Evolutionary conservation across 2,329 filamentous ascomycete species (phyloP), one percentile per base, ranked within the genome.

Genomic region (Beauveria caledonica): DNA sequence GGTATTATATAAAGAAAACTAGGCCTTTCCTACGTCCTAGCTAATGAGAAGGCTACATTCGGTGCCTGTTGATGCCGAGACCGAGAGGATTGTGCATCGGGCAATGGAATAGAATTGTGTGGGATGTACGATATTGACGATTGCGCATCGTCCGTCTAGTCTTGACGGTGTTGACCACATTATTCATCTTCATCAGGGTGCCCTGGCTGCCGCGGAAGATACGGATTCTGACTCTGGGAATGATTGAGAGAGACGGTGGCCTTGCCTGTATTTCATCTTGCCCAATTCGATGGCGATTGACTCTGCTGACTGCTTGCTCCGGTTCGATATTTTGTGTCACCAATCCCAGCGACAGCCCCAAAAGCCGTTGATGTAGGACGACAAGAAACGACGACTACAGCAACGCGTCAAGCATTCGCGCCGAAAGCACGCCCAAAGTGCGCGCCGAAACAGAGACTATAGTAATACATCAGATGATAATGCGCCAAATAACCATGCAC

Each of bases 131-230:
- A n/a, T 61, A 1, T 13, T 61, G 15, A 58, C 42, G 0, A 29
- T 61, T 3, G 54, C 60, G 3, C 60, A 61, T 21, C 60, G 60
- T 13, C 33, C 13, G 9, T 48, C 52, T 2, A 39, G 51, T 10
- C 6, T 61, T 1, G 21, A 17, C 0, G 48, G 1, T 36, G 59
- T 56, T 9, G 63, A 63, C 6, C 10, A 36, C 1, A 10, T 61
- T 2, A 25, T 65, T 21, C 46, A 59, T 4, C 44, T 65, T 2
- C 10, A 58, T 23, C 55, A n/a, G 7, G 55, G 45, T 6, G 19
- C 11, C 1, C 40, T 44, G 4, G 21, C 9, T 0, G 57, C n/a
- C 17, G n/a, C 2, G 0, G 39, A 57, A 25, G 58, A 60, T 25
- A 59, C 51, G 0, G 39, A 54, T 29, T 50, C 48, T 3, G 48